Base-by-base conservation (phyloP, 2,329 filamentous ascomycete genomes). In the Cytospora schulzeri region DNA sequence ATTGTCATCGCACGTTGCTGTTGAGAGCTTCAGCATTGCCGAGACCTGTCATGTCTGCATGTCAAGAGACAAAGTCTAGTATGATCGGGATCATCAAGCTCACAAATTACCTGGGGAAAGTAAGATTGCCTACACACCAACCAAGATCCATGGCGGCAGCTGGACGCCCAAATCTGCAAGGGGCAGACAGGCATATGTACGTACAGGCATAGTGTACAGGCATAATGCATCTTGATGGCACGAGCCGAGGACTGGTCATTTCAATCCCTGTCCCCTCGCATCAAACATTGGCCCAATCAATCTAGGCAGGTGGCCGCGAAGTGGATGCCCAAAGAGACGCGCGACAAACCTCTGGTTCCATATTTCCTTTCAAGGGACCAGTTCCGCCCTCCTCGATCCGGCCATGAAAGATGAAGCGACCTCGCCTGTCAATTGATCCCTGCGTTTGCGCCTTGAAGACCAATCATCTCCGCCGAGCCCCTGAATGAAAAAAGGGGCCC, bases 401-500 rank as follows among this genome's bases (percentile, higher is more conserved):
- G 60, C 31, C 28, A 31, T 56, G 60, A 50, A 48, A 53, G 54
- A 53, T 38, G 29, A 19, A 55, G 29, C 45, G 45, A 48, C 45
- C 45, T 48, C 41, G 41, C 9, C n/a, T 48, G n/a, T n/a, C n/a
- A n/a, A n/a, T n/a, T n/a, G n/a, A 48, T 17, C 41, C 45, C 45
- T 48, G 45, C 45, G 8, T 9, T 24, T 48, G 45, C n/a, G n/a
- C n/a, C 45, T 48, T 48, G 45, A 50, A 38, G 45, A 28, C 61
- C 65, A 66, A 66, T 66, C 65, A 63, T 61, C 55, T 60, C 54
- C 65, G 53, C 62, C 24, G 35, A 26, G 35, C 65, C 65, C 65
- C 62, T 66, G 65, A 57, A 53, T 29, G 60, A 45, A 33, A 57
- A 58, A 45, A 45, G 48, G 55, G 48, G 53, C 17, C 33, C 63